Evolutionary conservation across 169 alveolate genomes (phyloP).

Genomic region (Plasmodium billcollinsi): DNA sequence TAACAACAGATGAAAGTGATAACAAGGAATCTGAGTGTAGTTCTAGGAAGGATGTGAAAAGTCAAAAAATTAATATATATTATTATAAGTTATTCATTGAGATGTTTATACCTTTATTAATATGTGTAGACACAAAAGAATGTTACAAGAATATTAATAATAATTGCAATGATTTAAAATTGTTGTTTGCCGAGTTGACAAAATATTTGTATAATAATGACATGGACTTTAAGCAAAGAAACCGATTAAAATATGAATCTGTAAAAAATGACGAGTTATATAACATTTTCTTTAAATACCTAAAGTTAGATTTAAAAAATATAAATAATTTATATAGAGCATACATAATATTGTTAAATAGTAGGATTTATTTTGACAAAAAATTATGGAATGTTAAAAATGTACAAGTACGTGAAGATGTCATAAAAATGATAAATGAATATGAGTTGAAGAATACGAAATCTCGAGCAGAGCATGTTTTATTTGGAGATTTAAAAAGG

Average conservation of each 20-base stretch:
- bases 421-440: constrained; percentile 70
- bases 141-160: not conserved
- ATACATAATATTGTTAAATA: constrained; percentile 41
- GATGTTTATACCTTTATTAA: constrained; percentile 58
- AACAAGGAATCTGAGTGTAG: constrained; percentile 12
- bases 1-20: constrained; percentile 9
- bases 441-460: constrained; percentile 56
- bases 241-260: too few relatives aligned
- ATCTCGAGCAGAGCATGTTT: constrained; percentile 74
- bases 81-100: constrained; percentile 61
- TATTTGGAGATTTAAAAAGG: constrained; percentile 64
- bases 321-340: constrained; percentile 70
- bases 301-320: constrained; percentile 39
- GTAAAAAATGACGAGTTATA: constrained; percentile 24
- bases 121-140: constrained; percentile 62
- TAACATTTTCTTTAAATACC: constrained; percentile 36
- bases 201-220: constrained; percentile 30
- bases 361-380: constrained; percentile 61
- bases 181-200: constrained; percentile 15
- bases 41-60: constrained; percentile 11
- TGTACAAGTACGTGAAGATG: constrained; percentile 45
- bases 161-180: not conserved
- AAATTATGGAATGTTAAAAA: constrained; percentile 28
- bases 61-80: constrained; percentile 42
- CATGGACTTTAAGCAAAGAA: not conserved